These are phyloP conservation scores for Candida sp. DNA, from an alignment of 1,139 yeast species.

Conservation along the genomic window DNA sequence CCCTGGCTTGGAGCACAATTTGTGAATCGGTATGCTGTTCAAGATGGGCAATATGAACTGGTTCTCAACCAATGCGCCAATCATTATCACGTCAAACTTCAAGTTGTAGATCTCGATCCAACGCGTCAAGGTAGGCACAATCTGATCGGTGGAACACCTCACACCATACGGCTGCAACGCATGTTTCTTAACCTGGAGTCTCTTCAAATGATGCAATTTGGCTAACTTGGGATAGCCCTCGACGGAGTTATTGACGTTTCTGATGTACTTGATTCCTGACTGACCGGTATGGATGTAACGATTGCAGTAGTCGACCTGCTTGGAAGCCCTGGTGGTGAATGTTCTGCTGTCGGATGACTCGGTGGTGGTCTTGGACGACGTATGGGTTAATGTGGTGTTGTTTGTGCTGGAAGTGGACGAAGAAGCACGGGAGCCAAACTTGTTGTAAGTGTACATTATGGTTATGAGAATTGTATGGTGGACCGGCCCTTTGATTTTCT, in stretches of 20 bases:
- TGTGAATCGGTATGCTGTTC: constrained; percentile 68
- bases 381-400: constrained; percentile 5
- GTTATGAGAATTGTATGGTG: not conserved
- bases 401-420: constrained; percentile 8
- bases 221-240: constrained; percentile 89
- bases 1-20: constrained; percentile 83
- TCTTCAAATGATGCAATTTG: constrained; percentile 65
- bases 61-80: constrained; percentile 82
- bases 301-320: constrained; percentile 69
- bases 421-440: constrained; percentile 18
- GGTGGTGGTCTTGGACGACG: not conserved
- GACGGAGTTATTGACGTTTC: constrained; percentile 66
- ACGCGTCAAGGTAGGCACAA: constrained; percentile 56
- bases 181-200: constrained; percentile 47
- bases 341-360: not conserved
- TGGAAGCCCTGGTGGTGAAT: not conserved
- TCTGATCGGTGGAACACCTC: constrained; percentile 52
- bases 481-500: not conserved
- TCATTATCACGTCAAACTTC: constrained; percentile 89
- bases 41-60: constrained; percentile 67
- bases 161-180: constrained; percentile 72
- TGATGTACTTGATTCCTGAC: constrained; percentile 63
- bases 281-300: constrained; percentile 64
- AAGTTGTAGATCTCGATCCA: constrained; percentile 65
- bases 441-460: constrained; percentile 18